Evolutionary conservation across 495 filamentous ascomycete genomes (phyloP), one percentile per base, ranked within the genome.

Genomic region (Xylaria telfairii): DNA sequence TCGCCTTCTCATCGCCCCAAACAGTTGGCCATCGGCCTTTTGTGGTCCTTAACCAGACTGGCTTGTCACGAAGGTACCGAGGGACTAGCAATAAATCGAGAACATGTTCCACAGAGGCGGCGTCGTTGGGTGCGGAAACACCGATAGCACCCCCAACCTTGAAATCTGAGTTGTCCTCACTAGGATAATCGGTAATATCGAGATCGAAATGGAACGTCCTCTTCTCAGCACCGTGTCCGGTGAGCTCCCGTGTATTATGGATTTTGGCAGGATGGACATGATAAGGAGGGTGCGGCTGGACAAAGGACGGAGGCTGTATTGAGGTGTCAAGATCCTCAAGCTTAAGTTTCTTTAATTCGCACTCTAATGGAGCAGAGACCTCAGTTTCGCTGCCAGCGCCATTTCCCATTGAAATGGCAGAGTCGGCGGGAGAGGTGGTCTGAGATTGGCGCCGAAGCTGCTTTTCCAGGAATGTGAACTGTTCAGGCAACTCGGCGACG

Each of bases 81-180:
- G 93, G 92, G 21, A 98, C 86, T 65, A 91, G 83, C 8, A 99
- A 89, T 17, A 91, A 82, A 73, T 97, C 89, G 74, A 99, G 86
- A 39, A 98, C 83, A 46, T 95, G 92, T 26, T 97, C 90, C 17
- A 99, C 95, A 15, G 91, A 84, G 15, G 88, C 83, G 15, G 86
- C 82, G 51, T 93, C 89, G 73, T 99, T 98, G 57, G 93, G 93
- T 1, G 96, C 94, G 72, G 91, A 92, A 41, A 99, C 88, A 30
- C 96, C 96, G 77, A 99, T 96, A 8, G 96, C 96, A 46, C 96
- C 96, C 56, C 96, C 96, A 21, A 99, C 96, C 72, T 96, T 93
- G 82, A 99, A 99, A 81, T 98, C 96, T 4, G 95, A 88, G 68
- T 88, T 88, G 47, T 92, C 90, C 81, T 95, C 93, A 32, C 89